phyloP scores from a whole-genome alignment of 306 rosid species.

The Fagus crenata region DNA sequence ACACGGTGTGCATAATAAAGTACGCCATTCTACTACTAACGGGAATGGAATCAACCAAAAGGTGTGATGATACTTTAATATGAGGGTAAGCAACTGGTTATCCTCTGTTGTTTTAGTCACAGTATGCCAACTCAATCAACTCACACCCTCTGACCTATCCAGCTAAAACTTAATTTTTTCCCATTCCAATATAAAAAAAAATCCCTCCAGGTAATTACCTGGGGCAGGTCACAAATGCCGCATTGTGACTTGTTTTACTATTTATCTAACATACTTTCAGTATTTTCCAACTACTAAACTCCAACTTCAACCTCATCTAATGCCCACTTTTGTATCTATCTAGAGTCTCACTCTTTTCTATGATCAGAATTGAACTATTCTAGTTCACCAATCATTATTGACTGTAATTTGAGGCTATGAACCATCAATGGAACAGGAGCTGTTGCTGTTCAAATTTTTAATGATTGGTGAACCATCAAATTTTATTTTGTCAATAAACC shows the following conservation, averaged over 20 bases:
- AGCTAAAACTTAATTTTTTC: not conserved
- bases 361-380: not conserved
- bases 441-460: too few species aligned
- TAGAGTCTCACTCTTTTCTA: slow-evolving; percentile 14
- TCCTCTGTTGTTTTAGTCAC: not conserved
- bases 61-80: not conserved
- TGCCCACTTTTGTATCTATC: not conserved
- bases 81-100: not conserved
- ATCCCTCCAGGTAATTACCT: not conserved
- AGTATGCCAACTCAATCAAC: not conserved
- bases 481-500: not conserved
- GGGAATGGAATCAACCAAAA: not conserved
- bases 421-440: not conserved
- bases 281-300: slow-evolving; percentile 1
- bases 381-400: not conserved
- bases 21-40: not conserved
- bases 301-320: slow-evolving; percentile 19
- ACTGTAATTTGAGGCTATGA: not conserved
- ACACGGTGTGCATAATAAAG: not conserved
- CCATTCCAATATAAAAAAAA: not conserved
- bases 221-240: not conserved
- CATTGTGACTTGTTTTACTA: not conserved
- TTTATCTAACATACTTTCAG: not conserved
- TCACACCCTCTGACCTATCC: not conserved
- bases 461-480: not conserved